Conservation (phyloP, 140 eudicot species). For the Anethum foeniculum region DNA sequence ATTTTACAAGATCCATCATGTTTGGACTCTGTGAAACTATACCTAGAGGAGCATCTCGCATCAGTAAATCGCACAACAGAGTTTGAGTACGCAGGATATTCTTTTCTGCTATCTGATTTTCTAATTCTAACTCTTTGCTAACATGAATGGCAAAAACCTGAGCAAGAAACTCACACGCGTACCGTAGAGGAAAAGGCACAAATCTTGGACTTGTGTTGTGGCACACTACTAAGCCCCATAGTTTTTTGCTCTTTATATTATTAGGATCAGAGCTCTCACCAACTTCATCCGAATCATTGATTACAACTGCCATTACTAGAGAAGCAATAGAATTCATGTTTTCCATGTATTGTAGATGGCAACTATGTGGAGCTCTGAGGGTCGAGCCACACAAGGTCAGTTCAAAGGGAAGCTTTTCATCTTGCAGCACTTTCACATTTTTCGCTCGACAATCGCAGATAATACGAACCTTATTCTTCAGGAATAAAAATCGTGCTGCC, state of each 20-base stretch:
- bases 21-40: constrained; percentile 84
- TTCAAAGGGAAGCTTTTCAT: constrained; percentile 56
- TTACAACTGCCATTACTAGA: constrained; percentile 84
- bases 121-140: constrained; percentile 78
- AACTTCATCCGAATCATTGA: constrained; percentile 70
- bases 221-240: constrained; percentile 97
- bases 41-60: constrained; percentile 85
- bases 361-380: constrained; percentile 87
- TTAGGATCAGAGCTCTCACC: constrained; percentile 32
- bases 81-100: constrained; percentile 83
- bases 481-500: constrained; percentile 87
- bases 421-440: constrained; percentile 69
- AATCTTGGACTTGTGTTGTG: constrained; percentile 86
- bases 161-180: constrained; percentile 89
- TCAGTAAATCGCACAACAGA: constrained; percentile 72
- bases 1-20: constrained; percentile 88
- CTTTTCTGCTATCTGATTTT: constrained; percentile 75
- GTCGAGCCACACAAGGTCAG: constrained; percentile 86
- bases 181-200: constrained; percentile 84
- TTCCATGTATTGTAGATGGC: constrained; percentile 90
- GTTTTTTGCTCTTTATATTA: constrained; percentile 59
- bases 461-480: constrained; percentile 94
- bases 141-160: constrained; percentile 93
- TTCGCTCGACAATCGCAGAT: constrained; percentile 84
- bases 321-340: constrained; percentile 94